phyloP scores from a whole-genome alignment of 2,329 filamentous ascomycete species.

The Teratosphaeria gauchensis region DNA sequence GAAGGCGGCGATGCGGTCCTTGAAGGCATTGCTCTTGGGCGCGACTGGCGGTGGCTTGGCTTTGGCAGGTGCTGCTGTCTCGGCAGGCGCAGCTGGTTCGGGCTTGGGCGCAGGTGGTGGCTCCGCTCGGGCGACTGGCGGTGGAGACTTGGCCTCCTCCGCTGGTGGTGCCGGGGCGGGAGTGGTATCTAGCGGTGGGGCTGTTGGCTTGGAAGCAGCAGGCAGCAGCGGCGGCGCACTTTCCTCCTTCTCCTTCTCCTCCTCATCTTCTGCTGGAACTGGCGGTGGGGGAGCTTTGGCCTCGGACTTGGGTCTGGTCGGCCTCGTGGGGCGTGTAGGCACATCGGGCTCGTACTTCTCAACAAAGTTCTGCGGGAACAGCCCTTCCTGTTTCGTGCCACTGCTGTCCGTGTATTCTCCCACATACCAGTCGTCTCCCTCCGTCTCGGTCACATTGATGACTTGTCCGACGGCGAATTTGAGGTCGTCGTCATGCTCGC shows the following conservation, averaged over 20 bases:
- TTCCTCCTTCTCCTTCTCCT: slow-evolving; percentile 9
- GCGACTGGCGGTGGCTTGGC: slow-evolving; percentile 54
- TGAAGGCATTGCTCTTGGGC: slow-evolving; percentile 75
- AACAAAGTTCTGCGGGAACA: slow-evolving; percentile 95
- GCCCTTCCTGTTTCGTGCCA: slow-evolving; percentile 68
- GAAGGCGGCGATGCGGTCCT: slow-evolving; percentile 92
- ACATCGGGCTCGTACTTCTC: slow-evolving; percentile 89
- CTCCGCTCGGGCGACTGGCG: slow-evolving; percentile 13
- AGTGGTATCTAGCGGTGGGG: slow-evolving; percentile 25
- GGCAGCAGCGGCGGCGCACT: slow-evolving; percentile 19
- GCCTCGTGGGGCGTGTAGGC: slow-evolving; percentile 72
- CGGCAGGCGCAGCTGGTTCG: slow-evolving; percentile 32
- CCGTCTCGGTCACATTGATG: slow-evolving; percentile 85
- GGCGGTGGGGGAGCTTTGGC: slow-evolving; percentile 20
- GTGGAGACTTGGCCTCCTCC: slow-evolving; percentile 16
- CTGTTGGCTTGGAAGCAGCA: slow-evolving; percentile 27
- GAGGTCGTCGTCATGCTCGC: slow-evolving; percentile 89
- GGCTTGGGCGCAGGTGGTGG: slow-evolving; percentile 27
- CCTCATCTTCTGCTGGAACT: slow-evolving; percentile 6
- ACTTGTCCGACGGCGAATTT: slow-evolving; percentile 77
- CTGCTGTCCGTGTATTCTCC: slow-evolving; percentile 74
- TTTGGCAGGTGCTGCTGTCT: slow-evolving; percentile 29
- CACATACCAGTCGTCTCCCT: slow-evolving; percentile 88
- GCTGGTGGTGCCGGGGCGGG: slow-evolving; percentile 9
- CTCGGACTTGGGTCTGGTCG: slow-evolving; percentile 49